Conservation (phyloP, 2,329 filamentous ascomycete species). For the Bipolaris zeicola region DNA sequence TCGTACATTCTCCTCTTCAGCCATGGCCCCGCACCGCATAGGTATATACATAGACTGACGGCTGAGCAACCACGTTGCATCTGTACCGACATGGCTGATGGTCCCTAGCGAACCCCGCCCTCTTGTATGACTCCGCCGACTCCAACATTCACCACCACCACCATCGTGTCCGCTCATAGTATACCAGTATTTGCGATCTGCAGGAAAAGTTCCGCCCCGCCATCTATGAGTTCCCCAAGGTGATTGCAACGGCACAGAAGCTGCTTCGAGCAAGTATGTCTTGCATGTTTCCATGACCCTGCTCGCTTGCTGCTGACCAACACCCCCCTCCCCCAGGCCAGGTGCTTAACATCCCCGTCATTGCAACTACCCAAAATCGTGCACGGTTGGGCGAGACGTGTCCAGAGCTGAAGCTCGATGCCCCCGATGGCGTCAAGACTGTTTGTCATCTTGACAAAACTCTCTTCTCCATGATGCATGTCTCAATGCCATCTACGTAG, state of each 20-base stretch:
- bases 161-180: constrained; percentile 24
- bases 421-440: constrained; percentile 57
- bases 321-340: constrained; percentile 43
- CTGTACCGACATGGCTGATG: constrained; percentile 30
- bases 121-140: constrained; percentile 42
- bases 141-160: neutral
- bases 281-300: constrained; percentile 4
- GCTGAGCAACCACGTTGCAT: constrained; percentile 11
- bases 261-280: constrained; percentile 56
- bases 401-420: constrained; percentile 66
- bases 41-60: constrained; percentile 32
- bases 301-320: constrained; percentile 13
- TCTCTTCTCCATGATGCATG: constrained; percentile 78
- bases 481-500: neutral
- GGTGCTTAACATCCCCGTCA: constrained; percentile 75
- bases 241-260: constrained; percentile 62
- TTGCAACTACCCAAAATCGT: constrained; percentile 84
- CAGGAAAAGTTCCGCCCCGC: constrained; percentile 88
- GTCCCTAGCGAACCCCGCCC: constrained; percentile 46
- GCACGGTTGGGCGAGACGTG: constrained; percentile 81
- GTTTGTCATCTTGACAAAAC: constrained; percentile 79
- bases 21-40: constrained; percentile 37
- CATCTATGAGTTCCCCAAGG: constrained; percentile 83
- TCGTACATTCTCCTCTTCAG: constrained; percentile 17
- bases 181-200: constrained; percentile 81